Evolutionary conservation across 1,284 basidiomycete genomes (phyloP).

Genomic region (Trichosporon faecale): DNA sequence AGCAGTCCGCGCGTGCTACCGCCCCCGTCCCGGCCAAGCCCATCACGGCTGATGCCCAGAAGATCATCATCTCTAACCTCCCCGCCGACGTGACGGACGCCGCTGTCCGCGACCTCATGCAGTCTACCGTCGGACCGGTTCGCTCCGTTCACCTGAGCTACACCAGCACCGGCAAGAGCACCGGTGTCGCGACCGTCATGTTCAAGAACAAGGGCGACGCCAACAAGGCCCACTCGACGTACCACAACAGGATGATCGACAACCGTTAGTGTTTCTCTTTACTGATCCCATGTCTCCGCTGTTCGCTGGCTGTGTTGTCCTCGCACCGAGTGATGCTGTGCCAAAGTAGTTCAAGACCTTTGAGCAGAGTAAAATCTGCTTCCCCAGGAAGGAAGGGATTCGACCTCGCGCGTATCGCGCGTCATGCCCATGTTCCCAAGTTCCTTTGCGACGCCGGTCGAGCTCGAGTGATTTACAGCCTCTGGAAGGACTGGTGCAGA

Average conservation of each 20-base stretch:
- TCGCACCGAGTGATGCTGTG: neutral
- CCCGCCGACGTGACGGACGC: slow-evolving; percentile 91
- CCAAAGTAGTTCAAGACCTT: neutral
- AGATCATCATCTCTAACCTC: slow-evolving; percentile 95
- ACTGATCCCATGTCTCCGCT: slow-evolving; percentile 23
- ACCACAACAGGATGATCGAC: slow-evolving; percentile 99
- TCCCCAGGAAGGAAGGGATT: neutral
- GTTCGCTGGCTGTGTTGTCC: slow-evolving; percentile 13
- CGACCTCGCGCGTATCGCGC: neutral
- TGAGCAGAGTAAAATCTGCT: neutral
- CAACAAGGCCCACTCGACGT: slow-evolving; percentile 84
- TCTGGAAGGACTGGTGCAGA: neutral
- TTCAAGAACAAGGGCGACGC: slow-evolving; percentile 87
- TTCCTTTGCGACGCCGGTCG: neutral
- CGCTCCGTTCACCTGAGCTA: slow-evolving; percentile 80
- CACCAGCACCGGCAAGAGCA: slow-evolving; percentile 78
- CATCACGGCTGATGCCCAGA: slow-evolving; percentile 60
- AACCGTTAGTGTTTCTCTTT: slow-evolving; percentile 80
- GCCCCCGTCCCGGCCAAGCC: slow-evolving; percentile 51
- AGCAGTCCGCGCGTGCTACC: slow-evolving; percentile 20
- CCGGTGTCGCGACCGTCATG: slow-evolving; percentile 81
- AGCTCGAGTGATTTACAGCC: neutral
- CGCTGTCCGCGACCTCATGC: slow-evolving; percentile 92
- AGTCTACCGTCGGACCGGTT: slow-evolving; percentile 82
- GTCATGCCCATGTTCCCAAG: neutral